These are phyloP conservation scores for Mesotaenium endlicherianum DNA, from an alignment of 139 green algal species.

Conservation along the genomic window DNA sequence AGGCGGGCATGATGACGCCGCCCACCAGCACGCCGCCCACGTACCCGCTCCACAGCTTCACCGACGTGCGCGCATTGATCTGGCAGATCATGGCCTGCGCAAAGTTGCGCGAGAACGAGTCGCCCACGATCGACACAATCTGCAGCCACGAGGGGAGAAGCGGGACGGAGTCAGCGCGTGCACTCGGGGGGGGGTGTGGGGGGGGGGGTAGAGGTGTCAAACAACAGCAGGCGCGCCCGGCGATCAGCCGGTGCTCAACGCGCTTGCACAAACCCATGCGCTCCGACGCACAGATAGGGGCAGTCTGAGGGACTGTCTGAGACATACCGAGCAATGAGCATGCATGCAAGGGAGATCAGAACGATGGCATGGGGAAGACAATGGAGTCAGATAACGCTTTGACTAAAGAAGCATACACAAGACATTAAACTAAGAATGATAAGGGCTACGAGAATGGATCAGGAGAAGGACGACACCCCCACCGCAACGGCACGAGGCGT, in stretches of 20 bases:
- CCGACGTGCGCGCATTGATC: background rate
- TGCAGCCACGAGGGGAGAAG: background rate
- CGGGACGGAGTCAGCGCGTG: background rate
- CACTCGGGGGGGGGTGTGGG: background rate
- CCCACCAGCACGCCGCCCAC: background rate
- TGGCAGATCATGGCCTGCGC: slow-evolving; percentile 20
- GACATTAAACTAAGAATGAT: background rate
- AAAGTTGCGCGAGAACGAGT: slow-evolving; percentile 34
- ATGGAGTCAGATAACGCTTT: background rate
- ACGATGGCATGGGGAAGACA: background rate
- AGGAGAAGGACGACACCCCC: no score
- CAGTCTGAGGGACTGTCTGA: background rate
- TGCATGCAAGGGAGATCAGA: no score
- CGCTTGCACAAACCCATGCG: background rate
- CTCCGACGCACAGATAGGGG: background rate
- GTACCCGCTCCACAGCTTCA: background rate
- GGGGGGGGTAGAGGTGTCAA: background rate
- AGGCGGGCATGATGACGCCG: slow-evolving; percentile 10
- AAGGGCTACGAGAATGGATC: background rate
- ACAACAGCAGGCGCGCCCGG: background rate
- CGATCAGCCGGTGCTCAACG: background rate
- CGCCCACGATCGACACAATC: slow-evolving; percentile 21
- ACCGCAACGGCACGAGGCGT: background rate
- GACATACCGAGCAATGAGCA: background rate
- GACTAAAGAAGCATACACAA: background rate